Percentiles rank a stretch among this genome's conserved stretches.
Evolutionary conservation across 441 rosid genomes (phyloP).

Genomic region (Cnidoscolus chayamansa): DNA sequence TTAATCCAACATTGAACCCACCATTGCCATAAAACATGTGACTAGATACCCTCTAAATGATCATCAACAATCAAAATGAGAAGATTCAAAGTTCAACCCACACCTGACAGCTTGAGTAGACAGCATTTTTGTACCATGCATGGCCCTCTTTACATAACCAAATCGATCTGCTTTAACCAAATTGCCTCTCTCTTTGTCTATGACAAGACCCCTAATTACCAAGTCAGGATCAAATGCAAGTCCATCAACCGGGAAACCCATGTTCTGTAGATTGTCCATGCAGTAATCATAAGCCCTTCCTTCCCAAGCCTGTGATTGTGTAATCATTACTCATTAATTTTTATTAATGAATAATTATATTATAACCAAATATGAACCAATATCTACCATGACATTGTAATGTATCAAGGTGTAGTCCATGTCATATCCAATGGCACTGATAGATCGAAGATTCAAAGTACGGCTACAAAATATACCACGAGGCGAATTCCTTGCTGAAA

Average conservation of each 20-base stretch:
- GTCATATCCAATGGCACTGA: constrained; percentile 95
- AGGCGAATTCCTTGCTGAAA: constrained; percentile 70
- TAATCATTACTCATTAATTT: constrained; percentile 2
- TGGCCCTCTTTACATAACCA: constrained; percentile 91
- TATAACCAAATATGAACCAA: constrained; percentile 7
- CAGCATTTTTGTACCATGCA: constrained; percentile 92
- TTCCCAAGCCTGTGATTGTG: constrained; percentile 85
- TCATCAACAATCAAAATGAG: constrained; percentile 11
- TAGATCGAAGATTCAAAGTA: constrained; percentile 86
- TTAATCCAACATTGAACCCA: neutral
- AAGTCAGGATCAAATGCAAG: constrained; percentile 87
- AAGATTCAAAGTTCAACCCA: constrained; percentile 13
- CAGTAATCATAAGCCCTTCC: constrained; percentile 97
- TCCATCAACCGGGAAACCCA: constrained; percentile 95
- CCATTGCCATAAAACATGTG: neutral
- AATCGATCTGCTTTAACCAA: constrained; percentile 95
- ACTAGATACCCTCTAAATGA: constrained; percentile 5
- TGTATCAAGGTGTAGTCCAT: constrained; percentile 99
- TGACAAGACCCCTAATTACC: constrained; percentile 96
- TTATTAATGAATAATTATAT: neutral
- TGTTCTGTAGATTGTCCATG: constrained; percentile 70
- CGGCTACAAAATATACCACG: constrained; percentile 94
- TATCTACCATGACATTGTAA: constrained; percentile 78
- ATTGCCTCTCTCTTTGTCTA: constrained; percentile 93
- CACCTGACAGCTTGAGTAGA: constrained; percentile 85